Evolutionary conservation across 2,329 filamentous ascomycete genomes (phyloP), one percentile per base, ranked within the genome.

Genomic region (Tolypocladium album): DNA sequence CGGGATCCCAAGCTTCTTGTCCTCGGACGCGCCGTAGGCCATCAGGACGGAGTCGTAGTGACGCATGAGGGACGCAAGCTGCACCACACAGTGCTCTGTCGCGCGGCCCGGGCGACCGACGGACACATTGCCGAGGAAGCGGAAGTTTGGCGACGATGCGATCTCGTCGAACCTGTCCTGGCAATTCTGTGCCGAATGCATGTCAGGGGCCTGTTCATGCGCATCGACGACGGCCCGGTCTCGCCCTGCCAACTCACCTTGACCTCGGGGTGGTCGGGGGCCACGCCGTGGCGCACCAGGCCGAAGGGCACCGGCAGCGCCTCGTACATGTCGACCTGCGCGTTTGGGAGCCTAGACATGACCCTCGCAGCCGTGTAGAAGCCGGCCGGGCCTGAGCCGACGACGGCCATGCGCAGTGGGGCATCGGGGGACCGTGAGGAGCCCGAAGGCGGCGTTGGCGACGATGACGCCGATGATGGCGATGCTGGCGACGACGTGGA

Each of bases 201-300:
- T 13, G 58, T 63, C 56, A 64, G 57, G 12, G 22, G 17, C n/a
- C 12, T 20, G 17, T n/a, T 36, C 55, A 75, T 53, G 47, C 7
- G 20, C 27, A n/a, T n/a, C 47, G 7, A 31, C 15, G 17, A 13
- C 11, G 8, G 20, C n/a, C 50, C n/a, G 3, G 17, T 53, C 27
- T 36, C 13, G 27, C n/a, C 50, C n/a, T 6, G 31, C 27, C 31
- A 8, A 36, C 50, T 62, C 76, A 94, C 91, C 85, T 99, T 99
- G 66, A 99, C 94, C 76, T 99, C 93, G 0, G 94, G 93, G 75
- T 99, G 94, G 72, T 99, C 94, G 6, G 94, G 94, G n/a, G 94
- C 95, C 61, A 99, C 94, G 11, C 94, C 94, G 70, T 94, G 96
- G 59, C 94, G 83, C 57, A 96, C 92, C 59, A 99, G 81, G 1